phyloP scores from a whole-genome alignment of 352 stramenopile genomes.

The Globisporangium spiculum region DNA sequence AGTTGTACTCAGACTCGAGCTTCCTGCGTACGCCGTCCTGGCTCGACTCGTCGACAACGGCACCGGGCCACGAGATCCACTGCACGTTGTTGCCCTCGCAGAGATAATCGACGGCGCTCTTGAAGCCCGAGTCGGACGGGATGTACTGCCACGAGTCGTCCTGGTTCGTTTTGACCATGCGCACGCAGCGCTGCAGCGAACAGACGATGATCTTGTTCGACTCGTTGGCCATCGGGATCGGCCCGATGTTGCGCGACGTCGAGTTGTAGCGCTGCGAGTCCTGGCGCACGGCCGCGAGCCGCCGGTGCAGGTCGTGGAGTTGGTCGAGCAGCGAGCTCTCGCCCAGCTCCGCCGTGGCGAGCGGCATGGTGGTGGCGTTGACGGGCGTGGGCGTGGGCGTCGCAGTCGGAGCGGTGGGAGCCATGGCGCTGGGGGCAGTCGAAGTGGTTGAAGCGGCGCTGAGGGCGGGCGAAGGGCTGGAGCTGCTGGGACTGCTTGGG shows the following conservation, averaged over 20 bases:
- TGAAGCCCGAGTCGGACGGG: conserved; percentile 56
- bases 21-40: conserved; percentile 68
- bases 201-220: conserved; percentile 82
- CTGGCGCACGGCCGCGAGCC: conserved; percentile 66
- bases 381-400: not conserved
- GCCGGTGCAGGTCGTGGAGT: conserved; percentile 71
- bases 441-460: not conserved
- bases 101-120: conserved; percentile 75
- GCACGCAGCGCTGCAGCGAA: conserved; percentile 65
- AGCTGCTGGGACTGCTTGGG: not conserved
- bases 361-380: conserved; percentile 6
- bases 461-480: not conserved
- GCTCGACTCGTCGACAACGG: conserved; percentile 75
- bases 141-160: conserved; percentile 80
- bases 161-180: conserved; percentile 66
- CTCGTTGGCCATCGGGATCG: conserved; percentile 72
- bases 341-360: conserved; percentile 37
- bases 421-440: not conserved
- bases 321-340: conserved; percentile 77
- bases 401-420: not conserved
- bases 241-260: conserved; percentile 52
- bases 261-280: conserved; percentile 73
- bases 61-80: conserved; percentile 89
- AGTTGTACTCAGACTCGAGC: conserved; percentile 82
- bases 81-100: conserved; percentile 78